Evolutionary conservation across 352 stramenopile species (phyloP), one percentile per base, ranked within the genome.

Genomic region (Phytophthora vignae): DNA sequence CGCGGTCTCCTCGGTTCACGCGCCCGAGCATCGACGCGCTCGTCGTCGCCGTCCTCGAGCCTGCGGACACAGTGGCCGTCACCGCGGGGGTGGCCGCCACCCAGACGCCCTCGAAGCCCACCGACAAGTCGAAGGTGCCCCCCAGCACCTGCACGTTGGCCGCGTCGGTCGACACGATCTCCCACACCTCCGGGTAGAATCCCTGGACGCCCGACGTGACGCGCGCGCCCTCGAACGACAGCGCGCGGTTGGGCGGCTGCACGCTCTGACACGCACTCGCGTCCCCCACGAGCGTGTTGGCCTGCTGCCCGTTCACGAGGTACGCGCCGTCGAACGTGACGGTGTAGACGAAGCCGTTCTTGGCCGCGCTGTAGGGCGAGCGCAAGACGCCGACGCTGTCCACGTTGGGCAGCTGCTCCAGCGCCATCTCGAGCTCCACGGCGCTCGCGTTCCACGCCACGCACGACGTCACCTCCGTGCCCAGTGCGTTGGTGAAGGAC

Each of bases 401-500:
- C 40, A 95, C 65, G 55, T 88, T 91, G 4, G 72, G 53, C 19
- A 95, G 75, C 58, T 91, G 75, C 36, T 95, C 82, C 14, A 95
- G 78, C 17, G 84, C 87, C 64, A 84, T 84, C 59, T 92, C 76
- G 21, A 95, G 87, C 74, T 85, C 77, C 55, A 85, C 60, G 27
- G 83, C 83, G 12, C 72, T 93, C 2, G 88, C 88, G 44, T 94
- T 88, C 88, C 88, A 95, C 31, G 79, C 55, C 12, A 95, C 76
- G 46, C 88, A 95, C 21, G 74, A 48, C 31, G 87, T 92, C 50
- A 69, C 38, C 6, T 79, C 58, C 1, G 48, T 52, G 11, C 76
- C 78, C 1, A 55, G 57, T 1, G 69, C 68, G 49, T 90, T 93
- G 19, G 60, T 68, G 53, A 90, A 93, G 48, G 69, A 74, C 46